phyloP scores from a whole-genome alignment of 108 stramenopile genomes.

The Skeletonema tropicum region DNA sequence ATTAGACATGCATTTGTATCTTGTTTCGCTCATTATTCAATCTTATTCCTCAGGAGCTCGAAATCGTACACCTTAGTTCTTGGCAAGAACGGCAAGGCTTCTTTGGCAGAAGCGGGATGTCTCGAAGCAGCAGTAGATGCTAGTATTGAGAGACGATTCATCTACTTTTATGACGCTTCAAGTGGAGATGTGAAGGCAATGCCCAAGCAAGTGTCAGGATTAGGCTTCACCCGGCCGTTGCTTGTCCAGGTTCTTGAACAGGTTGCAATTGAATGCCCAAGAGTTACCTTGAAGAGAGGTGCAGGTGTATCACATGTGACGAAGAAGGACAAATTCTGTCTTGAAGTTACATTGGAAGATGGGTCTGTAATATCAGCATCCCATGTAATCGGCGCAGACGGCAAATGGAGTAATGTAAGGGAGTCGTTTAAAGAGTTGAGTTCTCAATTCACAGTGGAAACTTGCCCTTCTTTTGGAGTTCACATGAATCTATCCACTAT shows the following conservation, averaged over 20 bases:
- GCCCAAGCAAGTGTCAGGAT: conserved; percentile 13
- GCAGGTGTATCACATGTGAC: conserved; percentile 21
- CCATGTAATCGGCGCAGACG: conserved; percentile 32
- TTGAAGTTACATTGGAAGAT: conserved; percentile 18
- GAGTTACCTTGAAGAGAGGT: conserved; percentile 16
- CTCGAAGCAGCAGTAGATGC: conserved; percentile 7
- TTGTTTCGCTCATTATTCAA: no score
- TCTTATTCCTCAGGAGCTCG: neutral
- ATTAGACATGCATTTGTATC: no score
- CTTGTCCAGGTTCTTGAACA: conserved; percentile 21
- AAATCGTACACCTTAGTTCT: conserved; percentile 25
- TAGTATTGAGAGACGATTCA: conserved; percentile 12
- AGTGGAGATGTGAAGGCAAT: conserved; percentile 20
- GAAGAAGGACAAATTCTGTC: neutral
- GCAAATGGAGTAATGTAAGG: conserved; percentile 27
- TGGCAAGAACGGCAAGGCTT: conserved; percentile 11
- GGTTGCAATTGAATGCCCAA: conserved; percentile 3
- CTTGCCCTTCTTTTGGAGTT: conserved; percentile 20
- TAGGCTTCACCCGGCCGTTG: conserved; percentile 26
- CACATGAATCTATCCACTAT: conserved; percentile 14
- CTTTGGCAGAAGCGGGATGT: conserved; percentile 12
- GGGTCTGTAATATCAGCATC: conserved; percentile 14
- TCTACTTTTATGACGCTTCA: conserved; percentile 23
- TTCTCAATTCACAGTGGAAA: conserved; percentile 3
- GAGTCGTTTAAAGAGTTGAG: conserved; percentile 11